Evolutionary conservation across 2,329 filamentous ascomycete genomes (phyloP).

Genomic region (Ilyonectria robusta): DNA sequence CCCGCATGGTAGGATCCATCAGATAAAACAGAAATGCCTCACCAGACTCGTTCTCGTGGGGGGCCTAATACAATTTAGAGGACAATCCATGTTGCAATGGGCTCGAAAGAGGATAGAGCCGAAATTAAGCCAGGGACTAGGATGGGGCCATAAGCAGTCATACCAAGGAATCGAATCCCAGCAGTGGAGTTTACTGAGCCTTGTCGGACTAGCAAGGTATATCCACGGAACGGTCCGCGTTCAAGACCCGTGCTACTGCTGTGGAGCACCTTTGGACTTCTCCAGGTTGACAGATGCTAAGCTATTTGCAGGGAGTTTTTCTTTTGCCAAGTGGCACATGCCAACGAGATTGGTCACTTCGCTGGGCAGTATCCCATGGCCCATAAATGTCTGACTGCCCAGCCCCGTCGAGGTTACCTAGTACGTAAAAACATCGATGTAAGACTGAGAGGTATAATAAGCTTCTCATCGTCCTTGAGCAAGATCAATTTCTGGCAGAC

Average conservation of each 20-base stretch:
- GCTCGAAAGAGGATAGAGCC: too few relatives aligned
- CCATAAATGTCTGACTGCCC: background rate
- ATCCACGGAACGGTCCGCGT: slow-evolving; percentile 1
- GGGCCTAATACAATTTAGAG: too few relatives aligned
- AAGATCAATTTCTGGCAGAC: background rate
- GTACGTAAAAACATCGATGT: too few relatives aligned
- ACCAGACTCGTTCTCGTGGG: too few relatives aligned
- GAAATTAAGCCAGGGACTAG: too few relatives aligned
- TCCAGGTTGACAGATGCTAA: too few relatives aligned
- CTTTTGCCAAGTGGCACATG: background rate
- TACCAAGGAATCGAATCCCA: slow-evolving; percentile 1
- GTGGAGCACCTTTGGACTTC: too few relatives aligned
- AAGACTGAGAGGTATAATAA: background rate
- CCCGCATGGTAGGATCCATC: too few relatives aligned
- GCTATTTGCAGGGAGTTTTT: background rate
- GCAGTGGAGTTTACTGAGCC: background rate
- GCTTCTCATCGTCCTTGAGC: background rate
- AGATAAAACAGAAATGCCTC: too few relatives aligned
- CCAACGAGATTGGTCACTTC: background rate
- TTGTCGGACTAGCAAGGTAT: background rate
- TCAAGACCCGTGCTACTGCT: background rate
- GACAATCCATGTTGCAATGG: too few relatives aligned
- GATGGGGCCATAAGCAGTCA: background rate
- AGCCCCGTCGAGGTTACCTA: background rate
- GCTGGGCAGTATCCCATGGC: background rate